Evolutionary conservation across 352 stramenopile genomes (phyloP).

Genomic region (Globisporangium heterothallicum): DNA sequence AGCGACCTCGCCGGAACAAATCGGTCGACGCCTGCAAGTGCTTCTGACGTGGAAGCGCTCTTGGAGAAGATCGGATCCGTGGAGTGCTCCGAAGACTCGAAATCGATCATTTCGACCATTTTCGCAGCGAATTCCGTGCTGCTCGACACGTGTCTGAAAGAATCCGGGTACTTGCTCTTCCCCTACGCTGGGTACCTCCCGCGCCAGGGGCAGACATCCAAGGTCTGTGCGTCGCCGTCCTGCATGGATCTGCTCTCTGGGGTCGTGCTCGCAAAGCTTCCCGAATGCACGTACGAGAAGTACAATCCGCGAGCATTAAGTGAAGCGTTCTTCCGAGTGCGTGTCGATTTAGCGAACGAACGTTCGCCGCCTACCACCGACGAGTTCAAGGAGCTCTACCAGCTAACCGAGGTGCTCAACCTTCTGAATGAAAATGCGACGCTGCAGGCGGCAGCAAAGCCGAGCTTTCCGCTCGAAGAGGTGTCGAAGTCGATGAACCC

Average conservation of each 20-base stretch:
- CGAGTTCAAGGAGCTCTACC: slow-evolving; percentile 24
- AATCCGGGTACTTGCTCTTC: slow-evolving; percentile 22
- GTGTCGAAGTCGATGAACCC: slow-evolving; percentile 13
- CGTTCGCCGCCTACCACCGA: slow-evolving; percentile 8
- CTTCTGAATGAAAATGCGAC: slow-evolving; percentile 24
- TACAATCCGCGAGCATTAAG: slow-evolving; percentile 19
- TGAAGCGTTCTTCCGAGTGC: slow-evolving; percentile 23
- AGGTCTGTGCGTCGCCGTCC: slow-evolving; percentile 14
- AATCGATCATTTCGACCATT: slow-evolving; percentile 14
- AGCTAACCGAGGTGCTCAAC: slow-evolving; percentile 24
- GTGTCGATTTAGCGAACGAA: slow-evolving; percentile 17
- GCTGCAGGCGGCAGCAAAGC: slow-evolving; percentile 15
- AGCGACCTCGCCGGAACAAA: background rate
- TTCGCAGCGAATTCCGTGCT: slow-evolving; percentile 18
- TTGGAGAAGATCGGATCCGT: slow-evolving; percentile 5
- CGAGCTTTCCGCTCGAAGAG: slow-evolving; percentile 10
- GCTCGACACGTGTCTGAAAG: slow-evolving; percentile 16
- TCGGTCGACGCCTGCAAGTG: background rate
- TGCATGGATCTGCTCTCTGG: slow-evolving; percentile 26
- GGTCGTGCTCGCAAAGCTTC: slow-evolving; percentile 23
- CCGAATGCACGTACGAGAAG: slow-evolving; percentile 21
- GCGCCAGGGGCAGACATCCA: slow-evolving; percentile 11
- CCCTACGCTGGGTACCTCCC: slow-evolving; percentile 15
- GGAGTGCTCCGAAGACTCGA: slow-evolving; percentile 10
- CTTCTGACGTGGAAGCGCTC: slow-evolving; percentile 3